A percentile compares a stretch with the other conserved stretches of the same genome.
Conservation (phyloP, 1,139 yeast genomes). For the Taphrina wiesneri region DNA sequence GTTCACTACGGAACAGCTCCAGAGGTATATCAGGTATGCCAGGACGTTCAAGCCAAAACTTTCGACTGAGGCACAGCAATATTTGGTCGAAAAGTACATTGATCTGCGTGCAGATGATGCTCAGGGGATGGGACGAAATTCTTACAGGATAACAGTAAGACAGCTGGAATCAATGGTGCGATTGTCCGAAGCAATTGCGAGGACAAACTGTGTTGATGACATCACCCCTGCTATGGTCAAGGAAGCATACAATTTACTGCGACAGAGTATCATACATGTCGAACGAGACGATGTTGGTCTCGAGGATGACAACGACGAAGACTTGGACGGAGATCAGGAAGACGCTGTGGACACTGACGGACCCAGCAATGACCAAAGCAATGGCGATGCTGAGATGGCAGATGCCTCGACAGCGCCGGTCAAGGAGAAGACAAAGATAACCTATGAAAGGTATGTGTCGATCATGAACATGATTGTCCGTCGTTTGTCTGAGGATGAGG, state of each 20-base stretch:
- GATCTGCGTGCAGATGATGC: slow-evolving; percentile 90
- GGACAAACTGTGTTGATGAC: slow-evolving; percentile 91
- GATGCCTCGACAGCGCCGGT: slow-evolving; percentile 36
- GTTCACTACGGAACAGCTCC: slow-evolving; percentile 80
- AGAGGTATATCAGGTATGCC: slow-evolving; percentile 88
- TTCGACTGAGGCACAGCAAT: slow-evolving; percentile 77
- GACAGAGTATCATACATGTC: slow-evolving; percentile 90
- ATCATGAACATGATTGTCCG: slow-evolving; percentile 81
- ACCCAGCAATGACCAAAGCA: slow-evolving; percentile 36
- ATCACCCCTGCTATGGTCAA: slow-evolving; percentile 86
- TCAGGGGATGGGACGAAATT: slow-evolving; percentile 78
- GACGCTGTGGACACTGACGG: slow-evolving; percentile 29
- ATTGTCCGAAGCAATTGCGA: slow-evolving; percentile 92
- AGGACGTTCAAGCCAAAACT: slow-evolving; percentile 86
- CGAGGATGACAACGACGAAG: slow-evolving; percentile 60
- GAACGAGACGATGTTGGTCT: slow-evolving; percentile 92
- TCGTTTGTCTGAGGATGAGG: slow-evolving; percentile 58
- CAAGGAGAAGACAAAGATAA: slow-evolving; percentile 56
- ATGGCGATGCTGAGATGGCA: slow-evolving; percentile 34
- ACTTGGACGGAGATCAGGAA: slow-evolving; percentile 38
- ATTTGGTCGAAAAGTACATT: slow-evolving; percentile 76
- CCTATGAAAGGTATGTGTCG: slow-evolving; percentile 82
- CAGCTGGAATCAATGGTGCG: slow-evolving; percentile 92
- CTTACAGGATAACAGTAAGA: slow-evolving; percentile 94
- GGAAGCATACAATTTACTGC: slow-evolving; percentile 86